Evolutionary conservation across 768 basidiomycete genomes (phyloP).

Genomic region (Leccinum ochraceum): DNA sequence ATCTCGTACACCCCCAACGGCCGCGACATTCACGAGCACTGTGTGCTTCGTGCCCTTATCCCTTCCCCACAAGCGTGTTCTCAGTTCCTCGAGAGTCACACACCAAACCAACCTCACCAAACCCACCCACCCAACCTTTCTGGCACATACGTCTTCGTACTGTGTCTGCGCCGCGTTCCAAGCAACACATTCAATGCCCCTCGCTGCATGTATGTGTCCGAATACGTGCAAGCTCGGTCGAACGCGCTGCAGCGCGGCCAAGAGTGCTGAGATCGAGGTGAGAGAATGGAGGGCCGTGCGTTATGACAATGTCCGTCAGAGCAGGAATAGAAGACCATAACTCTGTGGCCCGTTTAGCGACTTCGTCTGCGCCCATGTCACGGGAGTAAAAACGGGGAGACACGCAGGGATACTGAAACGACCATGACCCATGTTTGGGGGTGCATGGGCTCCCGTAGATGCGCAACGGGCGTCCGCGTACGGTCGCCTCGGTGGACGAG

Average conservation of each 20-base stretch:
- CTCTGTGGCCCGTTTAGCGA: neutral
- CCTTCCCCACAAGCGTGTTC: neutral
- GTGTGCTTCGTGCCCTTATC: neutral
- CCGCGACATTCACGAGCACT: slow-evolving; percentile 8
- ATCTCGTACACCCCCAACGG: slow-evolving; percentile 7
- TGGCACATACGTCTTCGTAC: slow-evolving; percentile 10
- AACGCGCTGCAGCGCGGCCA: slow-evolving; percentile 7
- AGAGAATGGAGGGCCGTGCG: neutral
- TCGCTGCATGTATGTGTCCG: slow-evolving; percentile 15
- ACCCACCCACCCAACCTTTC: slow-evolving; percentile 2
- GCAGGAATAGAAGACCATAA: neutral
- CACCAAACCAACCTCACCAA: slow-evolving; percentile 1
- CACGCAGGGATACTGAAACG: slow-evolving; percentile 13
- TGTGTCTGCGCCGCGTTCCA: slow-evolving; percentile 7
- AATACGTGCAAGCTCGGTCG: slow-evolving; percentile 11
- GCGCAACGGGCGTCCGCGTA: slow-evolving; percentile 8
- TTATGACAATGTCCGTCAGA: neutral
- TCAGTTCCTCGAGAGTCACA: neutral
- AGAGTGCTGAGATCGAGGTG: slow-evolving; percentile 5
- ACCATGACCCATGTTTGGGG: slow-evolving; percentile 9
- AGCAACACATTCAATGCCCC: slow-evolving; percentile 1
- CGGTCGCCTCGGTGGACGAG: neutral
- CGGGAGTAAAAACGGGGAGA: neutral
- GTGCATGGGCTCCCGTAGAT: slow-evolving; percentile 13
- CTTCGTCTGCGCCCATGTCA: neutral